A percentile compares a stretch with the other conserved stretches of the same genome.
Conservation (phyloP, 2,329 filamentous ascomycete genomes). For the Exophiala dermatitidis region DNA sequence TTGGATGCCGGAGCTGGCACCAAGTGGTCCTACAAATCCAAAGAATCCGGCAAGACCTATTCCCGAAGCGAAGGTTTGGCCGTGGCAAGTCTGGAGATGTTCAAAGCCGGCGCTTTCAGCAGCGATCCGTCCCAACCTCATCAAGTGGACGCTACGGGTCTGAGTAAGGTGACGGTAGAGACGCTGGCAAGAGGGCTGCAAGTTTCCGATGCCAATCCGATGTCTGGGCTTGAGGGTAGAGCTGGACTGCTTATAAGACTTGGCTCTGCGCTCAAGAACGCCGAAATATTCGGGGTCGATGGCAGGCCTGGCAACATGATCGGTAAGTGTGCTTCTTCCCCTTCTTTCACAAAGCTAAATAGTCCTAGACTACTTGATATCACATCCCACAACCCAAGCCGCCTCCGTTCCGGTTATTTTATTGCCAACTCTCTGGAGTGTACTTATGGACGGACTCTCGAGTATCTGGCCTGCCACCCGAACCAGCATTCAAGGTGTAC, state of each 20-base stretch:
- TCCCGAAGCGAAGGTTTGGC: constrained; percentile 82
- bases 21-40: constrained; percentile 86
- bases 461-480: constrained; percentile 84
- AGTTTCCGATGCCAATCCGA: constrained; percentile 68
- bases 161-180: constrained; percentile 66
- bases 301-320: constrained; percentile 90
- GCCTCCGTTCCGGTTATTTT: constrained; percentile 81
- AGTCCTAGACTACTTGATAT: constrained; percentile 72
- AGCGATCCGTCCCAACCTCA: constrained; percentile 72
- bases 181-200: constrained; percentile 76
- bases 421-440: constrained; percentile 80
- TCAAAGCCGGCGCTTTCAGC: constrained; percentile 68
- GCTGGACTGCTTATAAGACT: constrained; percentile 71
- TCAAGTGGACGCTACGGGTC: constrained; percentile 78
- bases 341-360: neutral
- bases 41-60: constrained; percentile 76
- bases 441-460: constrained; percentile 78
- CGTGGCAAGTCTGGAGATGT: constrained; percentile 76
- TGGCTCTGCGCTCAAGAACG: constrained; percentile 61
- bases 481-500: constrained; percentile 76
- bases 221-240: constrained; percentile 79
- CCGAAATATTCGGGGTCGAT: constrained; percentile 75
- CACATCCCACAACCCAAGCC: constrained; percentile 81
- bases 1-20: constrained; percentile 74
- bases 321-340: constrained; percentile 48